Evolutionary conservation across 2,329 filamentous ascomycete species (phyloP).

Genomic region (Gremmenia infestans): DNA sequence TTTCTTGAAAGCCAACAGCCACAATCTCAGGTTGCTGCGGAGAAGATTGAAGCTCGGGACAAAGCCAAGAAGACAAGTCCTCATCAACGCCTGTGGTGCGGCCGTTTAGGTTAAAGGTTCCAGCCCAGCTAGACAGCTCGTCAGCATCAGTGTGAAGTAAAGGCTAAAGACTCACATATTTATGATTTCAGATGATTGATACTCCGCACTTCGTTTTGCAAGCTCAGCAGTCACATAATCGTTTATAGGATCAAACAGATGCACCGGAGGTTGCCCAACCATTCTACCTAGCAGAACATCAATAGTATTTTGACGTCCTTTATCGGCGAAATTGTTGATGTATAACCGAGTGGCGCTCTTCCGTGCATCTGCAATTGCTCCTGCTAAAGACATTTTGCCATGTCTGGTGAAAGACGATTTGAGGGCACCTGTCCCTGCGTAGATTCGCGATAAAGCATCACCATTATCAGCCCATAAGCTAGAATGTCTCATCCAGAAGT

Average conservation of each 20-base stretch:
- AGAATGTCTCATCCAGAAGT: slow-evolving; percentile 90
- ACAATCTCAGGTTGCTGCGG: slow-evolving; percentile 73
- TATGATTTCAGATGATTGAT: slow-evolving; percentile 67
- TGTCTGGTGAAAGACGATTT: slow-evolving; percentile 93
- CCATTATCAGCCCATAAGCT: slow-evolving; percentile 97
- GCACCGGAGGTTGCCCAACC: slow-evolving; percentile 76
- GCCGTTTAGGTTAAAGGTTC: slow-evolving; percentile 94
- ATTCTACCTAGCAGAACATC: slow-evolving; percentile 85
- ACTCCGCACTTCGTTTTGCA: slow-evolving; percentile 62
- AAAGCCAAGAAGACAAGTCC: slow-evolving; percentile 83
- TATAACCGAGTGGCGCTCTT: slow-evolving; percentile 93
- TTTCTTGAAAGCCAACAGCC: slow-evolving; percentile 92
- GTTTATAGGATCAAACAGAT: slow-evolving; percentile 90
- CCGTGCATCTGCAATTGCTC: slow-evolving; percentile 87
- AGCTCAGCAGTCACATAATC: slow-evolving; percentile 82
- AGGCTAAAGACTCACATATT: slow-evolving; percentile 45
- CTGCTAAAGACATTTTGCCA: slow-evolving; percentile 93
- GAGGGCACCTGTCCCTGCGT: slow-evolving; percentile 90
- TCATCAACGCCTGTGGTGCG: slow-evolving; percentile 70
- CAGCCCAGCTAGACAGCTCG: slow-evolving; percentile 46
- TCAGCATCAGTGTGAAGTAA: background rate
- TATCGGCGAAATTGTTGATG: slow-evolving; percentile 97
- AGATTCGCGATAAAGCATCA: slow-evolving; percentile 88
- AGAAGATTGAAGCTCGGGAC: slow-evolving; percentile 55
- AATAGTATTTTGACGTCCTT: slow-evolving; percentile 87